Conservation (phyloP, 2,329 filamentous ascomycete species). For the Fusarium brevicatenulatum region DNA sequence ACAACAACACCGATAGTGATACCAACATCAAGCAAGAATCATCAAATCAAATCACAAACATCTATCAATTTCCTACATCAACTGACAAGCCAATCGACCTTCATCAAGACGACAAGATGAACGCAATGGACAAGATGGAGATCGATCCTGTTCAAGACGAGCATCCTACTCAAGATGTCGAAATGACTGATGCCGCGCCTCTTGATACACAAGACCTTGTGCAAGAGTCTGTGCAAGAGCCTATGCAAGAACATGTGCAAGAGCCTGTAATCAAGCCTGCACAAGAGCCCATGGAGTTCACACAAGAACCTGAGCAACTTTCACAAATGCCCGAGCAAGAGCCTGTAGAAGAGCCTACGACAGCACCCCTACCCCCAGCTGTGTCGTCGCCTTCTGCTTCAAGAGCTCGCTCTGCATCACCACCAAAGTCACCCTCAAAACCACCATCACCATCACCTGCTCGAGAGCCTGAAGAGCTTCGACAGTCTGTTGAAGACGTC, state of each 20-base stretch:
- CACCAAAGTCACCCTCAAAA: constrained; percentile 1
- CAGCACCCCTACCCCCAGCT: not conserved
- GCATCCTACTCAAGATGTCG: constrained; percentile 24
- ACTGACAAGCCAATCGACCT: constrained; percentile 3
- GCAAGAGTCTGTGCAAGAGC: not conserved
- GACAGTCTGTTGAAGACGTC: not conserved
- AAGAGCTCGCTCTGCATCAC: constrained; percentile 2
- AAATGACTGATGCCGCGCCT: constrained; percentile 30
- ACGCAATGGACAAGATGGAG: constrained; percentile 32
- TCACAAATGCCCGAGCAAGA: not conserved
- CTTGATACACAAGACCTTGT: not conserved
- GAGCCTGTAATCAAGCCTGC: not conserved
- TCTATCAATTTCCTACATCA: constrained; percentile 11
- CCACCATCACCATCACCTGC: not conserved
- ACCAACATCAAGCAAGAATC: constrained; percentile 28
- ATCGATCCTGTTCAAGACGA: constrained; percentile 27
- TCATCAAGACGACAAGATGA: constrained; percentile 32
- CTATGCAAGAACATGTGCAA: not conserved
- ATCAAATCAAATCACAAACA: constrained; percentile 10
- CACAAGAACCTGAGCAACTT: not conserved
- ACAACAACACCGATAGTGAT: not conserved
- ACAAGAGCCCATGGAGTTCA: not conserved
- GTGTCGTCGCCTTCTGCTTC: not conserved
- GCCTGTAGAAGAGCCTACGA: not conserved
- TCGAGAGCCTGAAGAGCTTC: constrained; percentile 1